Conservation (phyloP, 2,329 filamentous ascomycete genomes). For the Pseudocercospora macadamiae region DNA sequence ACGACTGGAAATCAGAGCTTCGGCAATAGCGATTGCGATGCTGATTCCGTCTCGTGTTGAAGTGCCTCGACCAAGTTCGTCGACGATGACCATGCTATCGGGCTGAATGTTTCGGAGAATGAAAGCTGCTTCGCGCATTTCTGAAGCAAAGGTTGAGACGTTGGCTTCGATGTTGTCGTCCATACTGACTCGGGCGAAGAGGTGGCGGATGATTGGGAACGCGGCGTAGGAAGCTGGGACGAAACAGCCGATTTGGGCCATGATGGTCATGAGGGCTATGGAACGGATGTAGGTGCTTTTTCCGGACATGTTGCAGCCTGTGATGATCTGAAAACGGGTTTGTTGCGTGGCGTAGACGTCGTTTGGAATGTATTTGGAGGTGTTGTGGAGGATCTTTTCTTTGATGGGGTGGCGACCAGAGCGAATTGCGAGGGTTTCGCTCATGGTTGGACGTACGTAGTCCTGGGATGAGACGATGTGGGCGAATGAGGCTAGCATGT, state of each 20-base stretch:
- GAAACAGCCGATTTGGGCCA: slow-evolving; percentile 92
- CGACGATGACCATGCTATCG: slow-evolving; percentile 70
- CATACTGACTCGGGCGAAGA: slow-evolving; percentile 85
- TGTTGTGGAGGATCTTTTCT: slow-evolving; percentile 67
- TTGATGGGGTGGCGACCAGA: slow-evolving; percentile 76
- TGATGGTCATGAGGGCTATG: slow-evolving; percentile 80
- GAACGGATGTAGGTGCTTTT: slow-evolving; percentile 94
- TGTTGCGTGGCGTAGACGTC: slow-evolving; percentile 84
- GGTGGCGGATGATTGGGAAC: slow-evolving; percentile 76
- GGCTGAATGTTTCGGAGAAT: slow-evolving; percentile 82
- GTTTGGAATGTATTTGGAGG: slow-evolving; percentile 77
- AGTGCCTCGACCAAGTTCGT: slow-evolving; percentile 90
- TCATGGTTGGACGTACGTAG: slow-evolving; percentile 71
- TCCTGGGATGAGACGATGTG: slow-evolving; percentile 70
- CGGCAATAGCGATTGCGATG: slow-evolving; percentile 87
- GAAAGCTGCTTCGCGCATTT: slow-evolving; percentile 96
- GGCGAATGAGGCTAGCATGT: slow-evolving; percentile 68
- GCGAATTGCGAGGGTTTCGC: slow-evolving; percentile 70
- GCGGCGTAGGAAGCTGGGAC: slow-evolving; percentile 84
- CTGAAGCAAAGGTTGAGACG: slow-evolving; percentile 87
- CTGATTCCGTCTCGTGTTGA: slow-evolving; percentile 85
- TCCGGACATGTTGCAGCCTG: slow-evolving; percentile 96
- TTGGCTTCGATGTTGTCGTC: slow-evolving; percentile 90
- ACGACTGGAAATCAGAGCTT: slow-evolving; percentile 77
- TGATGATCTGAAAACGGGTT: slow-evolving; percentile 87